Base-by-base conservation (phyloP, 164 flowering plant species). In the Annona cherimola region DNA sequence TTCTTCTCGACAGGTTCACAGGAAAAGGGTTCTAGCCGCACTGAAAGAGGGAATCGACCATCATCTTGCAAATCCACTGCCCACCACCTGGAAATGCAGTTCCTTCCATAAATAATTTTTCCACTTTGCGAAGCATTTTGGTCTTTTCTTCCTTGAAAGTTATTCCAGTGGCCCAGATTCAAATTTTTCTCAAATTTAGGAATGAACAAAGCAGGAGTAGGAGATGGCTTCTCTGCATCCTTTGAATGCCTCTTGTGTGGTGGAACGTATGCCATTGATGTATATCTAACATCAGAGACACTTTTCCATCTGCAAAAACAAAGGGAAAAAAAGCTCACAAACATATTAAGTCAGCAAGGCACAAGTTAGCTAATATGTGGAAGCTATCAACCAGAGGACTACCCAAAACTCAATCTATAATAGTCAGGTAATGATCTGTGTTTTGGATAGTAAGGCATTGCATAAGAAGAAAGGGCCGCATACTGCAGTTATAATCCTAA, bases 211-310 rank as follows among this genome's bases (percentile, higher is more conserved):
- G 57, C 9, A 16, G 57, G 57, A 54, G 72, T 57, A 2, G 82
- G 84, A 0, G 74, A 45, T 3, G 80, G 71, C 63, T 69, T 72
- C 50, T 54, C 75, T 0, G 50, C 45, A 41, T 63, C 74, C 41
- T 76, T 73, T 4, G 67, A 67, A 59, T 80, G 75, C 55, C 90
- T 77, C 81, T 80, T 87, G 66, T 85, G 90, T 35, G 90, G 90
- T 71, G 90, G 90, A 12, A 87, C 63, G 72, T 87, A 87, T 42
- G 88, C 85, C 90, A 87, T 84, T 45, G 16, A 41, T 14, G 41
- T 64, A 64, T 64, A 61, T 61, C 40, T 2, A n/a, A 35, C 18
- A 18, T n/a, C 2, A 40, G 12, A 16, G 41, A 41, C 5, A 50
- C 57, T 50, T 50, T 50, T 8, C 9, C 14, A 50, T 50, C 57